A percentile compares a stretch with the other conserved stretches of the same genome.
These are phyloP conservation scores for Aspergillus funiculosus DNA, from an alignment of 495 filamentous ascomycete species.

Conservation along the genomic window DNA sequence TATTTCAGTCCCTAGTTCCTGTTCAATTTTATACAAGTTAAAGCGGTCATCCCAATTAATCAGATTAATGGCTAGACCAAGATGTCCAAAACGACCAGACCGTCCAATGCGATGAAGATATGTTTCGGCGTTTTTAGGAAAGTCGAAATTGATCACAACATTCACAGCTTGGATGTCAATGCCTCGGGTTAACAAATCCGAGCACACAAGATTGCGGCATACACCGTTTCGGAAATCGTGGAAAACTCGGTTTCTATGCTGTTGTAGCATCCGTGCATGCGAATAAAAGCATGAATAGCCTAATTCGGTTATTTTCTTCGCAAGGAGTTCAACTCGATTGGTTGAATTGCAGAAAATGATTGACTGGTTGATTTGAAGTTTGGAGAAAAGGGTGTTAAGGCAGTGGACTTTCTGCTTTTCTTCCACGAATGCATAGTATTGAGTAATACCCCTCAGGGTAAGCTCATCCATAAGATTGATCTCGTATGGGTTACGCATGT, in stretches of 20 bases:
- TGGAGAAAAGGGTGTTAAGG: conserved; percentile 96
- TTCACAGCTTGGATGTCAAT: conserved; percentile 99
- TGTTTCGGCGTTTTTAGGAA: conserved; percentile 98
- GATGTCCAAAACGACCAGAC: conserved; percentile 93
- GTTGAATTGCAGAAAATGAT: conserved; percentile 99
- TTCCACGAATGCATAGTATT: conserved; percentile 98
- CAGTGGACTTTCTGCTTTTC: conserved; percentile 99
- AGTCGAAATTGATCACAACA: conserved; percentile 99
- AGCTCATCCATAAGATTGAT: conserved; percentile 99
- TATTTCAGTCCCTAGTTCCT: conserved; percentile 95
- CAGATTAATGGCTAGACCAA: conserved; percentile 96
- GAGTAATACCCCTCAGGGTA: conserved; percentile 93
- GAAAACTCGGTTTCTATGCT: conserved; percentile 95
- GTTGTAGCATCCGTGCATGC: conserved; percentile 97
- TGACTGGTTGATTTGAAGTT: conserved; percentile 99
- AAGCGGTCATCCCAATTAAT: conserved; percentile 99
- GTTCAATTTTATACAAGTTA: conserved; percentile 98
- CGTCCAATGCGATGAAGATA: conserved; percentile 98
- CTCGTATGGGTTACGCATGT: conserved; percentile 92
- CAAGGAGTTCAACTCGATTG: conserved; percentile 92
- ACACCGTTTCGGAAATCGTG: conserved; percentile 98
- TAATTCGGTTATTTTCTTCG: conserved; percentile 98
- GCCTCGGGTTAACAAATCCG: conserved; percentile 93
- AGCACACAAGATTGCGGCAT: conserved; percentile 96
- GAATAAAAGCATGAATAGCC: conserved; percentile 99